Evolutionary conservation across 805 yeast genomes (phyloP).

Genomic region (Saturnispora quitensis): DNA sequence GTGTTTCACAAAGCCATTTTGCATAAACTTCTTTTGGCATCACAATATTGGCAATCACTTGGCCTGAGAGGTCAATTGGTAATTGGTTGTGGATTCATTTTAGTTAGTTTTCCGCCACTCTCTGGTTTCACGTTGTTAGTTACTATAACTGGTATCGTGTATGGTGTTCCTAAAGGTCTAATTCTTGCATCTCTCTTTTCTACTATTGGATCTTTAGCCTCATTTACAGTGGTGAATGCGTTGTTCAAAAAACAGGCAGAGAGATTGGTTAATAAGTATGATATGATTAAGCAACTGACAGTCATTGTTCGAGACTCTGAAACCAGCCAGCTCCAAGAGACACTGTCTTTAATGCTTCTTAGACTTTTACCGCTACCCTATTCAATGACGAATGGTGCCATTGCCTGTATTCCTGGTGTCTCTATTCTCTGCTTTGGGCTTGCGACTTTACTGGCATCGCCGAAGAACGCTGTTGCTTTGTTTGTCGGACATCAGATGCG

Average conservation of each 20-base stretch:
- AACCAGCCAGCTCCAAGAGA: constrained; percentile 39
- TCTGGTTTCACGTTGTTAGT: constrained; percentile 70
- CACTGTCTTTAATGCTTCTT: constrained; percentile 59
- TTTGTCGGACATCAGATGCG: constrained; percentile 73
- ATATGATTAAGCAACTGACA: constrained; percentile 63
- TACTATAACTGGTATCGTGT: constrained; percentile 67
- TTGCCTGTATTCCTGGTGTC: constrained; percentile 79
- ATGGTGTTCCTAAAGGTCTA: constrained; percentile 83
- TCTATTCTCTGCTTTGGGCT: constrained; percentile 49
- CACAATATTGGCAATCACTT: constrained; percentile 34
- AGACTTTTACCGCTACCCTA: constrained; percentile 90
- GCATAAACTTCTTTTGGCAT: constrained; percentile 29
- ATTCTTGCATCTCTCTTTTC: constrained; percentile 55
- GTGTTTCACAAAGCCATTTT: constrained; percentile 32
- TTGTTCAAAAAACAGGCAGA: constrained; percentile 50
- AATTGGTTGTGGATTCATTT: constrained; percentile 44
- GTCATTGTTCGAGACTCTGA: constrained; percentile 54
- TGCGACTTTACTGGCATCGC: constrained; percentile 71
- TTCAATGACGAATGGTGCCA: constrained; percentile 84
- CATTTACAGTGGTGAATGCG: constrained; percentile 61
- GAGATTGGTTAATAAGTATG: constrained; percentile 49
- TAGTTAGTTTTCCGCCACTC: constrained; percentile 84
- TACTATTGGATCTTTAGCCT: constrained; percentile 60
- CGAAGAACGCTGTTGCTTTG: constrained; percentile 67
- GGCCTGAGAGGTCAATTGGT: constrained; percentile 26